A percentile compares a stretch with the other conserved stretches of the same genome.
Evolutionary conservation across 495 filamentous ascomycete species (phyloP).

Genomic region (Aspergillus indologenus): DNA sequence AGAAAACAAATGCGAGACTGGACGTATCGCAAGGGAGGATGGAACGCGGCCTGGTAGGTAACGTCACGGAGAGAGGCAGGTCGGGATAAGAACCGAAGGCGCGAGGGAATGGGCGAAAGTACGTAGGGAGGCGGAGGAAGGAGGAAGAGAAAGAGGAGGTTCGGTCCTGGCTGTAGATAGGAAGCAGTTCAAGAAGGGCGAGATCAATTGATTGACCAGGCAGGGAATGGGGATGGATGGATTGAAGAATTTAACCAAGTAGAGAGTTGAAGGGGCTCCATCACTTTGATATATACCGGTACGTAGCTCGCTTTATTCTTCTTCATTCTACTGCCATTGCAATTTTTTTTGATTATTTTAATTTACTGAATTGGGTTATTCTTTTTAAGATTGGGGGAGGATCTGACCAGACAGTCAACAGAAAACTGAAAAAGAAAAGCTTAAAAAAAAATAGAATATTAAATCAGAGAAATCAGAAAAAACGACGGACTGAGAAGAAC

Average conservation of each 20-base stretch:
- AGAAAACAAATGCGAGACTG: constrained; percentile 9
- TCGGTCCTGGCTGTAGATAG: constrained; percentile 21
- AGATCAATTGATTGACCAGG: constrained; percentile 20
- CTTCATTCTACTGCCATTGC: constrained; percentile 14
- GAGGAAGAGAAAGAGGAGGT: constrained; percentile 16
- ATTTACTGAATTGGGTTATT: constrained; percentile 6
- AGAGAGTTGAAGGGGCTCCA: constrained; percentile 21
- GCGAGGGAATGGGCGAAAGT: constrained; percentile 16
- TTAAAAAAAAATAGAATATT: constrained; percentile 15
- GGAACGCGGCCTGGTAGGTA: constrained; percentile 13
- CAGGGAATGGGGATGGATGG: constrained; percentile 14
- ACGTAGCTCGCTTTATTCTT: not conserved
- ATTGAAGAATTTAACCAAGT: constrained; percentile 26
- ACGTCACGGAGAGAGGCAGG: constrained; percentile 18
- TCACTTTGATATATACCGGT: constrained; percentile 37
- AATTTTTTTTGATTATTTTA: constrained; percentile 17
- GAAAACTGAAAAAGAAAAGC: constrained; percentile 10
- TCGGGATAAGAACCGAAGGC: constrained; percentile 4
- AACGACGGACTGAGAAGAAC: constrained; percentile 8
- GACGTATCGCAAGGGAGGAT: constrained; percentile 41
- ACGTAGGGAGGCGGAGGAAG: constrained; percentile 14
- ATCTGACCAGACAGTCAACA: not conserved
- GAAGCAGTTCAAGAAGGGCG: constrained; percentile 20
- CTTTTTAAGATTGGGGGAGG: constrained; percentile 6
- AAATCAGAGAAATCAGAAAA: constrained; percentile 13